Evolutionary conservation across 176 grass and related monocot species (phyloP), one percentile per base, ranked within the genome.

Genomic region (Zoysia pacifica): DNA sequence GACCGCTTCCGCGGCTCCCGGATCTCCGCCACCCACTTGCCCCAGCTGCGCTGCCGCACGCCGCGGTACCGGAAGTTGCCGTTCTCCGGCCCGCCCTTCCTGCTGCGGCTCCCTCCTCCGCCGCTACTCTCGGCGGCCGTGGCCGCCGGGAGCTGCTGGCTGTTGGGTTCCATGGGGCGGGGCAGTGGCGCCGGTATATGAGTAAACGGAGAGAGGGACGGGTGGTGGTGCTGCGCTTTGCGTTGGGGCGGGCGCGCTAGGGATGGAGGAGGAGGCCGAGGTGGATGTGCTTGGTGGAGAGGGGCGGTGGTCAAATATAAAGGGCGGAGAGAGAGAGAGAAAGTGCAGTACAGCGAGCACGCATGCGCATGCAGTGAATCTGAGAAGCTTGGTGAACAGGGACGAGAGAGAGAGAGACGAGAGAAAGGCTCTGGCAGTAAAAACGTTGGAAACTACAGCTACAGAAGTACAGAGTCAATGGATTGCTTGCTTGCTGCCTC

Each of bases 281-380:
- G 82, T 71, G 65, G 83, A 72, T 90, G 39, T 81, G 91, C 84
- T 86, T 97, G 95, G 91, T 20, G 77, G 53, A 90, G 70, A 92
- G 86, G 87, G 90, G 92, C 92, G 91, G 95, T 94, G 90, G 95
- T 97, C 92, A 97, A 90, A 90, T 90, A 91, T 90, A 86, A 81
- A 73, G 72, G 58, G 10, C 0, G 8, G 81, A 40, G 78, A 61
- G 37, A 59, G 6, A 69, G 35, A 28, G 3, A 39, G 75, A 28
- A 2, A 39, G 75, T 64, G 76, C 20, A 64, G 70, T 84, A 70
- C 61, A 87, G 80, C 42, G 20, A 40, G 64, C 51, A 81, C 62
- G 19, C 48, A 20, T 37, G n/a, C 19, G 46, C 35, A 37, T 67
- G 45, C 48, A 36, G 47, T 13, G 20, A 12, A 63, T 13, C 35